Base-by-base conservation (phyloP, 257 asterid species). In the Fraxinus excelsior region DNA sequence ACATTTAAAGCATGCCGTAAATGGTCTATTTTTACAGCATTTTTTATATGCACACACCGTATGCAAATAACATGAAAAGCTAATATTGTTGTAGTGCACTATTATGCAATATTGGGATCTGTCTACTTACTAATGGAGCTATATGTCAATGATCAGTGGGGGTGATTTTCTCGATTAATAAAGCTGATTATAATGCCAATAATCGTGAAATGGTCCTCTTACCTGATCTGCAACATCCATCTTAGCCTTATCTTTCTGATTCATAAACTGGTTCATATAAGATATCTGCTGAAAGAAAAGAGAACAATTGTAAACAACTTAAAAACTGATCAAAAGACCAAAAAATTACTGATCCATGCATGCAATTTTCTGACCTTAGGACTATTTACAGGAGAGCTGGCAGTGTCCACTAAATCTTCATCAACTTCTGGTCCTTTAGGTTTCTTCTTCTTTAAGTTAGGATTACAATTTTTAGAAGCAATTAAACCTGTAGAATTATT, bases 351-450 rank as follows among this genome's bases (percentile, higher is more conserved):
- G 16, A n/a, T 12, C 29, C 25, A 66, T 40, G 11, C 25, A 69
- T 51, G 31, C 4, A 13, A 14, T 0, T 9, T 8, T 66, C 73
- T 26, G 3, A 89, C 97, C 96, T 87, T 91, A 74, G 97, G 97
- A 51, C 96, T 90, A 73, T 84, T 87, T 37, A 84, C 91, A 58
- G 97, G 97, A 70, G 97, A 91, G 71, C 92, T 90, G 16, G 97
- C 97, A 37, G 97, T 91, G 78, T 91, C 97, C 79, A 88, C 90
- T 74, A 91, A 84, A 78, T 90, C 97, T 84, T 28, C 77, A 81
- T 83, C 88, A 40, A 72, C 46, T 32, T 44, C 35, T 0, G 79
- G 72, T 40, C 51, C 73, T 51, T 67, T 84, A 4, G 76, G 75
- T 80, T 83, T 86, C 82, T 89, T 82, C 85, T 87, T 91, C 90